Conservation (phyloP, 169 alveolate genomes). For the Eimeria maxima region DNA sequence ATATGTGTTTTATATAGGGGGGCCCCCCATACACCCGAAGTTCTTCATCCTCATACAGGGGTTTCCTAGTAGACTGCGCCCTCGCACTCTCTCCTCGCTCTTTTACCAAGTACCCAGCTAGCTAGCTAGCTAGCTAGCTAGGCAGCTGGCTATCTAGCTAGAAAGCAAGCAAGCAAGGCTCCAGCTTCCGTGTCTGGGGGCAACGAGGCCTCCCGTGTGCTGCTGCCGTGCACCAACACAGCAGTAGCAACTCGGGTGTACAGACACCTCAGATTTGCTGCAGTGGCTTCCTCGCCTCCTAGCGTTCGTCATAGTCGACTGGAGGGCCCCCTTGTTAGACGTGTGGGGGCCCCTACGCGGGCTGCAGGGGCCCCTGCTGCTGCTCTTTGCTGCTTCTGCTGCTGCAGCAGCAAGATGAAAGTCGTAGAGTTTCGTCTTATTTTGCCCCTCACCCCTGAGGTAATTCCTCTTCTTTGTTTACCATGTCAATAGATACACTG, state of each 20-base stretch:
- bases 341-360: not conserved
- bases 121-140: no score
- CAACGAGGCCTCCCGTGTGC: not conserved
- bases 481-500: no score
- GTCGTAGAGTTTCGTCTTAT: conserved; percentile 85
- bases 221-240: not conserved
- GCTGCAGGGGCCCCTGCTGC: conserved; percentile 15
- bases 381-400: no score
- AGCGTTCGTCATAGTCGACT: not conserved
- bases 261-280: not conserved
- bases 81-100: not conserved
- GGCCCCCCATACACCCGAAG: not conserved
- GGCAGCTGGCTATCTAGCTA: no score
- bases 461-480: no score
- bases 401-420: conserved; percentile 65
- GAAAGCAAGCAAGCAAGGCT: no score
- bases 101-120: not conserved
- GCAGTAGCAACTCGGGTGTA: not conserved
- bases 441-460: conserved; percentile 86
- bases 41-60: not conserved
- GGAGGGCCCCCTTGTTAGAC: not conserved
- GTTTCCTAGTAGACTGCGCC: not conserved
- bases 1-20: not conserved
- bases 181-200: not conserved
- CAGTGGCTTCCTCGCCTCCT: not conserved